phyloP scores from a whole-genome alignment of 768 basidiomycete species.

The Lentinula raphanica region DNA sequence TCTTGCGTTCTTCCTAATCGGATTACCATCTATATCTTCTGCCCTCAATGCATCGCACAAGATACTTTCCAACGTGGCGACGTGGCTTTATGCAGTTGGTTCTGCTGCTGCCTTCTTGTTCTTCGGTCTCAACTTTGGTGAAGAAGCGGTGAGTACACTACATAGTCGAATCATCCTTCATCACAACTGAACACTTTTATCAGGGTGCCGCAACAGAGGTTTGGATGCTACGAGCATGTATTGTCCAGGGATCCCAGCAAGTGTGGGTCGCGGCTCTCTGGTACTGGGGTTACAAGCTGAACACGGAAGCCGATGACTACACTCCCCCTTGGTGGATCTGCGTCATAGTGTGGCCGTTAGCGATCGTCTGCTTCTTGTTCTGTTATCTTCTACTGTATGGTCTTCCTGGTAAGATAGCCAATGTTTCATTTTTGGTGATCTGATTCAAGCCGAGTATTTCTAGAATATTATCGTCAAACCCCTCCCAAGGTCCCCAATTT shows the following conservation, averaged over 20 bases:
- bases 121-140: constrained; percentile 96
- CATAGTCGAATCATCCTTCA: background rate
- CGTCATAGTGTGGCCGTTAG: constrained; percentile 46
- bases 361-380: constrained; percentile 51
- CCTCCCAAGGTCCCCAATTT: constrained; percentile 95
- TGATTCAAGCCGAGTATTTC: constrained; percentile 2
- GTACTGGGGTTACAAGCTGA: constrained; percentile 90
- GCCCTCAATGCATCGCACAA: constrained; percentile 57
- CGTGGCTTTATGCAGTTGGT: constrained; percentile 90
- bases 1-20: constrained; percentile 87
- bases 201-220: constrained; percentile 92
- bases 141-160: constrained; percentile 71
- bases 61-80: constrained; percentile 69
- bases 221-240: constrained; percentile 86
- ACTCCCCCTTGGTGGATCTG: constrained; percentile 70
- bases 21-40: constrained; percentile 69
- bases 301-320: constrained; percentile 44
- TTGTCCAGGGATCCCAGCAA: constrained; percentile 94
- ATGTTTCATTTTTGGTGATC: background rate
- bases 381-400: constrained; percentile 69
- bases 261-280: constrained; percentile 93
- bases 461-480: constrained; percentile 87
- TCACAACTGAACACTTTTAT: constrained; percentile 8
- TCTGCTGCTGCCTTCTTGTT: constrained; percentile 90
- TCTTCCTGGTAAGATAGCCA: constrained; percentile 57